A percentile compares a stretch with the other conserved stretches of the same genome.
These are phyloP conservation scores for Dissophora globulifera DNA, from an alignment of 192 early-diverging fungal genomes.

Conservation along the genomic window DNA sequence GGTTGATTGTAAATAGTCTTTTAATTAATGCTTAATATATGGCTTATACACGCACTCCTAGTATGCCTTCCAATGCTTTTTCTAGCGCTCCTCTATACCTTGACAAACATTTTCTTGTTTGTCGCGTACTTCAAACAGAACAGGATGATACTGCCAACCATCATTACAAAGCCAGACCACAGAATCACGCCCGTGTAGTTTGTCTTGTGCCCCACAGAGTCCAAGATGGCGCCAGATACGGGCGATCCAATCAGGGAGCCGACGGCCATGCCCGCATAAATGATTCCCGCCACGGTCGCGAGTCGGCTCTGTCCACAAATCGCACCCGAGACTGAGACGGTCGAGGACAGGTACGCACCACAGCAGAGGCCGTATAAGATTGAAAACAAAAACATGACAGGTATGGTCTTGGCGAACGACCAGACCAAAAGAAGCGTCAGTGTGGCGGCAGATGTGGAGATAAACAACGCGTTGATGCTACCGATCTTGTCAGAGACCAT, in stretches of 20 bases:
- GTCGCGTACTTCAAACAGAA: conserved; percentile 25
- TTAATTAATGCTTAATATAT: no score
- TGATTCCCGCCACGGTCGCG: conserved; percentile 37
- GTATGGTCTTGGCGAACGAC: conserved; percentile 56
- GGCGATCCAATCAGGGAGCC: conserved; percentile 41
- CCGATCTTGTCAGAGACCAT: conserved; percentile 65
- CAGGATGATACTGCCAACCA: conserved; percentile 20
- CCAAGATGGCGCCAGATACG: conserved; percentile 45
- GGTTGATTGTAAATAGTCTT: no score
- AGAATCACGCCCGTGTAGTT: conserved; percentile 42
- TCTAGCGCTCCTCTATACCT: conserved; percentile 10
- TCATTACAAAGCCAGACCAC: conserved; percentile 32
- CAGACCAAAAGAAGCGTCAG: conserved; percentile 56
- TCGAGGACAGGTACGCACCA: conserved; percentile 48
- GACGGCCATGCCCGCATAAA: conserved; percentile 47
- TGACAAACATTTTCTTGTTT: conserved; percentile 19
- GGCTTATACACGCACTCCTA: no score
- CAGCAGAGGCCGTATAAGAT: conserved; percentile 47
- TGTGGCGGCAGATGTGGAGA: conserved; percentile 58
- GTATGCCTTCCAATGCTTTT: no score
- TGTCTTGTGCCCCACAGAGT: conserved; percentile 23
- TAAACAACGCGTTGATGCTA: conserved; percentile 61
- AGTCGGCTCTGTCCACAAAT: conserved; percentile 34
- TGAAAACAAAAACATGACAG: conserved; percentile 47
- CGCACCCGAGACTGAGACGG: conserved; percentile 36